phyloP scores from a whole-genome alignment of 805 yeast species.

The Cyberlindnera xishuangbannaensis region DNA sequence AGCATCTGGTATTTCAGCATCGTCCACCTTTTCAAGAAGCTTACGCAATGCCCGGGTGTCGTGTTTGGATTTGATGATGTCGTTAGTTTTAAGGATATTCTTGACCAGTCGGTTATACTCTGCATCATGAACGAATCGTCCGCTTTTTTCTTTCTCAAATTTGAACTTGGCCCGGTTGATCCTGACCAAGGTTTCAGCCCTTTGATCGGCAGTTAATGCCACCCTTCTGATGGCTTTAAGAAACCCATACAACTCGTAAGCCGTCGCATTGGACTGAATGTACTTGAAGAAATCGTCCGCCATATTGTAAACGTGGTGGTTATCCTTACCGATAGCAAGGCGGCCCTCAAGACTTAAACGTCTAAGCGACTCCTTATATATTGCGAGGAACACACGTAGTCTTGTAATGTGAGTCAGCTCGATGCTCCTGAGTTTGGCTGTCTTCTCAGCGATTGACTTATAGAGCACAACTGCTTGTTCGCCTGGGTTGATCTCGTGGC shows the following conservation, averaged over 20 bases:
- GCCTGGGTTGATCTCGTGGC: conserved; percentile 10
- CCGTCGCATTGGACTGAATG: conserved; percentile 6
- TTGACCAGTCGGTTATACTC: conserved; percentile 7
- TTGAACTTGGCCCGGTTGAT: conserved; percentile 10
- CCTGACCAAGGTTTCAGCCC: conserved; percentile 11
- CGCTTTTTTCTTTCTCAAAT: conserved; percentile 10
- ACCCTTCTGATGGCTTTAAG: conserved; percentile 21
- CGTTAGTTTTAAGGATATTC: conserved; percentile 11
- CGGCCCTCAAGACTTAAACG: conserved; percentile 18
- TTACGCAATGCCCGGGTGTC: no score
- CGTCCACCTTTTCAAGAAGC: no score
- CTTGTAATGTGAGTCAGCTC: conserved; percentile 16
- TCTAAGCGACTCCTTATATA: conserved; percentile 17
- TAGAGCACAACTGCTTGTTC: conserved; percentile 15
- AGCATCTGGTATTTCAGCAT: no score
- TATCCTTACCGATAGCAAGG: conserved; percentile 15
- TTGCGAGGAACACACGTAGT: conserved; percentile 20
- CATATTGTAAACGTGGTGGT: conserved; percentile 13
- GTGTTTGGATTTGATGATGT: conserved; percentile 13
- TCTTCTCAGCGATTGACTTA: conserved; percentile 8
- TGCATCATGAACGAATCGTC: conserved; percentile 2
- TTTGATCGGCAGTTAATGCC: conserved; percentile 15
- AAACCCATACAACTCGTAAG: conserved; percentile 19
- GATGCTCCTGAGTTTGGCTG: conserved; percentile 1
- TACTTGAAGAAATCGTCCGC: conserved; percentile 14